Base-by-base conservation (phyloP, 2,329 filamentous ascomycete species). In the Fusarium albidum region DNA sequence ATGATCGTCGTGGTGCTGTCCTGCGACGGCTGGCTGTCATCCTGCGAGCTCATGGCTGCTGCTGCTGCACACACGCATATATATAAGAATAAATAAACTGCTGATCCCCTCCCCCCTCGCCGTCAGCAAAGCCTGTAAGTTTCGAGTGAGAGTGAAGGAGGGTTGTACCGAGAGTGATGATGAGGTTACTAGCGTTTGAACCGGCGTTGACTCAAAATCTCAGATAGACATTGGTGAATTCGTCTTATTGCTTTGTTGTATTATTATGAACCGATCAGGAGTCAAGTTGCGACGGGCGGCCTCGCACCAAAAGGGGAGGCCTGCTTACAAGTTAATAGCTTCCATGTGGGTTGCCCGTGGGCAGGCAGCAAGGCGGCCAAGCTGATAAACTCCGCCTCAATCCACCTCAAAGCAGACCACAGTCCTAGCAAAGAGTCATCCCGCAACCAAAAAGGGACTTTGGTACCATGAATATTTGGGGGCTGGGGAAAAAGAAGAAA, bases 1-100 rank as follows among this genome's bases (percentile, higher is more conserved):
- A 75, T 69, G 14, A 72, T 33, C 18, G 73, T 75, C 62, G 71
- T 67, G 53, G 59, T 57, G 59, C 70, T 73, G 60, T 69, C 71
- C 57, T 74, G 72, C 17, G 72, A 74, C 49, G 56, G 61, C 47
- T 72, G 71, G 61, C 67, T 70, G 49, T 69, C 69, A 40, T 64
- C 68, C 13, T 69, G 66, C 13, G 68, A 66, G 31, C 58, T 63
- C 68, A 72, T 70, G 47, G 46, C 45, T 40, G 28, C 18, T 9
- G 46, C 45, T 40, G 28, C 18, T 9, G 33, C 38, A 28, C 28
- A 11, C 32, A n/a, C 25, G 45, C 41, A 38, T 49, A 48, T 42
- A 51, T 42, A 28, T 29, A 26, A n/a, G n/a, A n/a, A n/a, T 47
- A 26, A 29, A 29, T n/a, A n/a, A 26, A 33, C 31, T 40, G 25